Base-by-base conservation (phyloP, 2,329 filamentous ascomycete species). In the Claviceps maximensis region DNA sequence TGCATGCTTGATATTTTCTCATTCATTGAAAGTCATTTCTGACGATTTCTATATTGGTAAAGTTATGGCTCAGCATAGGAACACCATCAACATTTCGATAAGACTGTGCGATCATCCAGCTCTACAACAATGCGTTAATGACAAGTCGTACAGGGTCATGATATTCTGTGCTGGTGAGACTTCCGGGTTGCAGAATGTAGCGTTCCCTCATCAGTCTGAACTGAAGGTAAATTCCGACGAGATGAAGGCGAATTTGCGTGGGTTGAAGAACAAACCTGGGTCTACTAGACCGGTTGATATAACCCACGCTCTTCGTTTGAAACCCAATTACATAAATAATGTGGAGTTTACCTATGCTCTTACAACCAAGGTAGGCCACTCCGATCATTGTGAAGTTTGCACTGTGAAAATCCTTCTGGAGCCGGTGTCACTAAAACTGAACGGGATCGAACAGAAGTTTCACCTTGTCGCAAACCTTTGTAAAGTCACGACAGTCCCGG, bases 221-320 rank as follows among this genome's bases (percentile, higher is more conserved):
- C 77, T 98, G 54, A 91, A 89, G 65, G 81, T 95, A 53, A 98
- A 98, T 61, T 78, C 82, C 10, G 86, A 86, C 36, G 89, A 96
- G 54, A 78, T 96, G 59, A 93, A 91, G 67, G 85, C 86, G n/a
- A 98, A 97, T 65, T 77, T 95, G 59, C 86, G 93, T 59, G 93
- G 93, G 4, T 70, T 98, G 56, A 98, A 98, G 70, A 96, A 95
- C 67, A 95, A 93, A 67, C 88, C 91, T 7, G 93, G 93, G 23
- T 94, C 93, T 46, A 98, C 93, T 42, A 83, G 89, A 62, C 93
- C 93, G 8, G 89, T 88, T 47, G 93, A 98, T 69, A 86, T 98
- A 56, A 98, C 93, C 8, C 74, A 79, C 58, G 77, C 81, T 55
- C 73, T 97, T 47, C 81, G 84, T 19, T 79, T 87, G 31, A 83